phyloP scores from a whole-genome alignment of 768 basidiomycete species.

The Tulasnella sp. region DNA sequence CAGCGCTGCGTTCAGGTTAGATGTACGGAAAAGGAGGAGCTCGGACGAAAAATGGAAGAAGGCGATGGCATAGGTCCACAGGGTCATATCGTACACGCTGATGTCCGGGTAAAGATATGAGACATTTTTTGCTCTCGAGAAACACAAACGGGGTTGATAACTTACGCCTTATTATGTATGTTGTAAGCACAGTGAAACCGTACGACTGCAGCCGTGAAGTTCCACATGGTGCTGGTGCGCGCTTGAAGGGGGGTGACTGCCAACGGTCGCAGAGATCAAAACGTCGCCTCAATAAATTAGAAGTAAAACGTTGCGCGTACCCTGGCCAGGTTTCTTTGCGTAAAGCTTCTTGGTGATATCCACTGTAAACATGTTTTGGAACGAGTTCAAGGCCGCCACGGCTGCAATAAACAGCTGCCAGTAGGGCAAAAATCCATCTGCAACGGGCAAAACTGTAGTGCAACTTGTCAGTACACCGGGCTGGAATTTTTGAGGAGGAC shows the following conservation, averaged over 20 bases:
- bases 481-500: background rate
- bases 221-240: constrained; percentile 87
- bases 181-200: constrained; percentile 84
- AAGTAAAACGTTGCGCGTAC: constrained; percentile 31
- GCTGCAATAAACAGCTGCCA: constrained; percentile 79
- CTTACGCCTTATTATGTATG: constrained; percentile 68
- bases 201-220: constrained; percentile 69
- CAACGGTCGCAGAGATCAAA: constrained; percentile 4
- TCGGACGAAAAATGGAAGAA: constrained; percentile 84
- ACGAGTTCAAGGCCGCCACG: constrained; percentile 71
- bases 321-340: constrained; percentile 31
- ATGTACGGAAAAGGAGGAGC: constrained; percentile 66
- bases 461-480: background rate
- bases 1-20: constrained; percentile 45
- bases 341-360: constrained; percentile 72
- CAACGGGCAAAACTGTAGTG: constrained; percentile 51
- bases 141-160: constrained; percentile 17
- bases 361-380: constrained; percentile 70
- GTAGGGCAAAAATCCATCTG: constrained; percentile 60
- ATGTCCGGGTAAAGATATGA: background rate
- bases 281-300: background rate
- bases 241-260: constrained; percentile 78
- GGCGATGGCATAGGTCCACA: constrained; percentile 81
- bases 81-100: constrained; percentile 81
- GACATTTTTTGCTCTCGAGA: background rate